Base-by-base conservation (phyloP, 306 rosid species). In the Hippophae gyantsensis region DNA sequence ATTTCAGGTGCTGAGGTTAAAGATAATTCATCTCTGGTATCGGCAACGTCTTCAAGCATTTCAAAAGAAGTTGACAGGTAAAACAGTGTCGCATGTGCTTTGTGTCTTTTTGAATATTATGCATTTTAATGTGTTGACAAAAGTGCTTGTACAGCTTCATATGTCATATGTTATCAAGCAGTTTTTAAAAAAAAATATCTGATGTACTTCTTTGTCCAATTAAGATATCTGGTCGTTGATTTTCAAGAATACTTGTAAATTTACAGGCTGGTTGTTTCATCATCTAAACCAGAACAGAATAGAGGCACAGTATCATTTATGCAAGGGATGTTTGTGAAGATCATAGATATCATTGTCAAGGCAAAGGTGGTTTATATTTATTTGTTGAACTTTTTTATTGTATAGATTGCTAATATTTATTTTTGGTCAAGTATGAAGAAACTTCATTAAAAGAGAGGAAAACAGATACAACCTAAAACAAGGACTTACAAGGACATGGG, bases 41-140 rank as follows among this genome's bases (percentile, higher is more conserved):
- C 99, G 6, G 47, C 62, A 66, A 69, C 13, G 71, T 70, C 92
- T 59, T 76, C 93, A 52, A 78, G 76, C 82, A 67, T 76, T 69
- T 61, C 96, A 65, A 74, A 78, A 71, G 99, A 85, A 62, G 52
- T 23, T 67, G 79, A 82, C 62, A 85, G 98, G 98, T 92, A 79
- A 56, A 2, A 52, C 9, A 14, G 10, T 7, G 8, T 18, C 9
- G 7, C 27, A 7, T 10, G 18, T 6, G 18, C 6, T 52, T 3
- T 52, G 6, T 50, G 8, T 50, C 23, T 13, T 42, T 59, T 14
- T 14, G 27, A 7, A 12, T 57, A 13, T 13, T 18, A 9, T 1
- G 43, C 25, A 57, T 49, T 18, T 7, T 11, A 7, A 48, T 7
- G n/a, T 57, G 10, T 7, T 54, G 44, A 65, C 6, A 11, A 7